Base-by-base conservation (phyloP, 192 early-diverging fungal species). In the Linnemannia hyalina region DNA sequence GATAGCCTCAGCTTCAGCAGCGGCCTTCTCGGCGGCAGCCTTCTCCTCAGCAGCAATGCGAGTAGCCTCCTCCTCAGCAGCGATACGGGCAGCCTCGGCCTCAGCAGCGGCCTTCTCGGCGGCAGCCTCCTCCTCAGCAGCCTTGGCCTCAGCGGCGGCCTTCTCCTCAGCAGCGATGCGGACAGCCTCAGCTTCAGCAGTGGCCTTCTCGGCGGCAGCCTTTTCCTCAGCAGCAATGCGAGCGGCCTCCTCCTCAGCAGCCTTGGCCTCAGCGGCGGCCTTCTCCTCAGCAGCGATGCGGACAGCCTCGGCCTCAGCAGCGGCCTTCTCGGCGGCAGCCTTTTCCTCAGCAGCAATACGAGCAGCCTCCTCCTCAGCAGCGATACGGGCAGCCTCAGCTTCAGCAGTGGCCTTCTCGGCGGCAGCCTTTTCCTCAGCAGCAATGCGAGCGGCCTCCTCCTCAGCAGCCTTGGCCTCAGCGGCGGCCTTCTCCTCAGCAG, bases 81-180 rank as follows among this genome's bases (percentile, higher is more conserved):
- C 69, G 15, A 47, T 68, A 23, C 75, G 72, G 0, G 80, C 80
- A 29, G 80, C 80, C 74, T 81, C 57, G 2, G 36, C 15, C 15
- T 73, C 81, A 3, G 75, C 70, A 44, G 23, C 81, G 81, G n/a
- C n/a, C n/a, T n/a, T n/a, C n/a, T n/a, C n/a, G n/a, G n/a, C n/a
- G 0, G 82, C 82, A 23, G 55, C 76, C 38, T 78, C 76, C 60
- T 83, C 81, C 47, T 78, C 82, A 35, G 82, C 82, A n/a, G 44
- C 57, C 16, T 32, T 74, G 4, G 74, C 80, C 74, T 81, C 47
- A 26, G 42, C 68, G 18, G 44, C 79, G 23, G 78, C 78, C 79
- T 80, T 57, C 55, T 69, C 80, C 3, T 70, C 79, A 47, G 49
- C 70, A 6, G 78, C 78, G 6, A 65, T 6, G 5, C 57, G 52